Base-by-base conservation (phyloP, 176 grass and related monocot genomes). In the Musa acuminata region DNA sequence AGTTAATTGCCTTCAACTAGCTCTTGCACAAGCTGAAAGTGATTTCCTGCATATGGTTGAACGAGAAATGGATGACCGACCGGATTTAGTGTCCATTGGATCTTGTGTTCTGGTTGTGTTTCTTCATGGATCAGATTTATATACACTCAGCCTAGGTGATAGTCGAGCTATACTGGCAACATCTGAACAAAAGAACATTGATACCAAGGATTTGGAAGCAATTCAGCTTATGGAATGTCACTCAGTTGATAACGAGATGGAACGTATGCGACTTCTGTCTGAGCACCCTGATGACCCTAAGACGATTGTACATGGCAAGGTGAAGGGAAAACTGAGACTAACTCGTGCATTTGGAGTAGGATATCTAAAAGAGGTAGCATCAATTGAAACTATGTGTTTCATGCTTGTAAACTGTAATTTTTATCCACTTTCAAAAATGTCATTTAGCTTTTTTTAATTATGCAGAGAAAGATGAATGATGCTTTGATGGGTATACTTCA, bases 291-390 rank as follows among this genome's bases (percentile, higher is more conserved):
- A 87, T 7, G 94, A 98, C 49, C 49, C 83, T 83, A 78, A 73
- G 72, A 74, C 92, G 77, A 82, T 97, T 16, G 85, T 75, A 55
- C 82, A 80, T 78, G 77, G 78, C 2, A 97, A 83, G 85, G 84
- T 98, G 73, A 98, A 98, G 83, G 94, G 90, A 75, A 98, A 89
- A 84, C 64, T 98, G 67, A 93, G 87, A 81, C 87, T 98, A 77
- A 93, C 94, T 81, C 90, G 90, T 75, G 94, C 90, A 54, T 93
- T 98, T 78, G 94, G 94, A 75, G 94, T 93, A 77, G 94, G 87
- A 53, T 98, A 98, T 77, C 67, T 98, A 53, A 98, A 97, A 72
- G 77, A 93, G 87, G 91, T 95, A 85, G 77, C 12, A 43, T 22
- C 23, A 16, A 27, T 57, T 20, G 10, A 64, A 1, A 1, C 55